Conservation (phyloP, 2,329 filamentous ascomycete species). For the Paraphaeosphaeria minitans region DNA sequence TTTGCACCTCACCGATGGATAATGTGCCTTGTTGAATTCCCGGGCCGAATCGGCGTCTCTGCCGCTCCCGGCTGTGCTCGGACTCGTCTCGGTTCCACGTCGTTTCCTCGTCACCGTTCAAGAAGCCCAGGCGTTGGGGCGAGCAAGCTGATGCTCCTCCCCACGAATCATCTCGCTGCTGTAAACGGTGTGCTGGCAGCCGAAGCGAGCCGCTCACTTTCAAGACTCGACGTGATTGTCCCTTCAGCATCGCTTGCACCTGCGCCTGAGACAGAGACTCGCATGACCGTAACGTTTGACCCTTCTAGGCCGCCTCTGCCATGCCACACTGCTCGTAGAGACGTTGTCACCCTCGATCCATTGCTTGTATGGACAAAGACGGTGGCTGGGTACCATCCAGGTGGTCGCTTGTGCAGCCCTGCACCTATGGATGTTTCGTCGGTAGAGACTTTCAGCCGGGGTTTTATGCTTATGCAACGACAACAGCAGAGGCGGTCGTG, state of each 20-base stretch:
- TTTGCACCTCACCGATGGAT: slow-evolving; percentile 5
- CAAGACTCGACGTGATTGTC: background rate
- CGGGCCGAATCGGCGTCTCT: slow-evolving; percentile 1
- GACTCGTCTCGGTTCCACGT: background rate
- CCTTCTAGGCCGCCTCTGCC: background rate
- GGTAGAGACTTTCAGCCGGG: background rate
- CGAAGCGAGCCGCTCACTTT: slow-evolving; percentile 3
- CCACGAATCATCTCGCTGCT: background rate
- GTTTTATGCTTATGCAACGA: background rate
- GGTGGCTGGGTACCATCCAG: background rate
- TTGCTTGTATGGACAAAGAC: background rate
- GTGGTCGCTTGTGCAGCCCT: background rate
- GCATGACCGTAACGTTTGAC: background rate
- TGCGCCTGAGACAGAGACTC: background rate
- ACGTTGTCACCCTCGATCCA: background rate
- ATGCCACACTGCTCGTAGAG: background rate
- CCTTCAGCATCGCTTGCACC: no score
- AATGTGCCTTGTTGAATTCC: background rate
- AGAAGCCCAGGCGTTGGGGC: background rate
- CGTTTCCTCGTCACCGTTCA: slow-evolving; percentile 2
- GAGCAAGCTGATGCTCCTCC: background rate
- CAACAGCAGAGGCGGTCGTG: background rate
- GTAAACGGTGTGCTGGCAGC: slow-evolving; percentile 1
- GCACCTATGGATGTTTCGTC: background rate
- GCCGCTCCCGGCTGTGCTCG: background rate